These are phyloP conservation scores for Vitis hybrid DNA, from an alignment of 177 flowering plant genomes.

Conservation along the genomic window DNA sequence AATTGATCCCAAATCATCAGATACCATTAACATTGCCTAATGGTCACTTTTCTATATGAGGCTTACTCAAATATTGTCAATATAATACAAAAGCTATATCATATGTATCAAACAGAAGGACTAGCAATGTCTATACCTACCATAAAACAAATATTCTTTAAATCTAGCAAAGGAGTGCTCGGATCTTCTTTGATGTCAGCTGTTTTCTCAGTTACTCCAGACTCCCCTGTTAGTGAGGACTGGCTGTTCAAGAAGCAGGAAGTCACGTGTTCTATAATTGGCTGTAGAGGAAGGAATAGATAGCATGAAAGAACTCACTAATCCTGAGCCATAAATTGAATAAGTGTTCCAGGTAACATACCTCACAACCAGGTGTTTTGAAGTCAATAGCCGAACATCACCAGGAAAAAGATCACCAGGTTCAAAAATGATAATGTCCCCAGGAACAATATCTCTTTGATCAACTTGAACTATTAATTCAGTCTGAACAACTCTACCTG, in stretches of 20 bases:
- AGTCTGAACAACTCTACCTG: conserved; percentile 70
- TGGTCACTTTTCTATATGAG: neutral
- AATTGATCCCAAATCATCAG: too few relatives aligned
- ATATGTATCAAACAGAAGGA: neutral
- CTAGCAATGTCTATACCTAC: conserved; percentile 27
- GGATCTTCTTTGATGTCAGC: conserved; percentile 58
- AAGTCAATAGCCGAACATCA: conserved; percentile 63
- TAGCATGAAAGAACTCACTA: conserved; percentile 14
- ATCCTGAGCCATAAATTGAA: neutral
- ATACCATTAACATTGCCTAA: too few relatives aligned
- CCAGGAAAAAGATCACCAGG: conserved; percentile 86
- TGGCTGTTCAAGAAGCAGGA: conserved; percentile 67
- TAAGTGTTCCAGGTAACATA: conserved; percentile 20
- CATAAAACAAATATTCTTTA: conserved; percentile 83
- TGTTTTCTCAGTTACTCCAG: conserved; percentile 57
- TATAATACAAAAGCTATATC: neutral
- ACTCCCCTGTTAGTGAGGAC: conserved; percentile 85
- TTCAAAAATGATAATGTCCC: conserved; percentile 65
- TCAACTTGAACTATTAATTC: conserved; percentile 74
- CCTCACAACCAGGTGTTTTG: conserved; percentile 77
- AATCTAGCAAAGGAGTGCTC: conserved; percentile 66
- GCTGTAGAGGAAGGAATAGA: conserved; percentile 10
- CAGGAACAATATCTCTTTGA: conserved; percentile 76
- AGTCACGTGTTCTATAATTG: conserved; percentile 27
- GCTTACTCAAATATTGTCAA: neutral